phyloP scores from a whole-genome alignment of 73 alveolate genomes.

The Diophrys sp. region DNA sequence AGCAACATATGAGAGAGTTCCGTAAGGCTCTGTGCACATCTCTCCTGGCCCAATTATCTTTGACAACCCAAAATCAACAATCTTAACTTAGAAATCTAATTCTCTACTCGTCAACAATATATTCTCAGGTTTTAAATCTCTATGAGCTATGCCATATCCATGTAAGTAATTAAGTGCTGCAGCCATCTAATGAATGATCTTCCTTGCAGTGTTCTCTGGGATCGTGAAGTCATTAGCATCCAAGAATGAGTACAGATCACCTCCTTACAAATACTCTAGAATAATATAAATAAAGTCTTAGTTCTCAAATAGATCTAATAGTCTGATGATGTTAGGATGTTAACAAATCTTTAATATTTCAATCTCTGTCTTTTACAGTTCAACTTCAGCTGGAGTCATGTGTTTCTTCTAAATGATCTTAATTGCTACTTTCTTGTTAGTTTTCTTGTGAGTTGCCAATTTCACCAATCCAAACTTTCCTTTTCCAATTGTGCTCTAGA shows the following conservation, averaged over 20 bases:
- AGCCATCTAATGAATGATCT: slow-evolving; percentile 63
- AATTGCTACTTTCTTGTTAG: slow-evolving; percentile 79
- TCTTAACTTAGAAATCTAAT: slow-evolving; percentile 59
- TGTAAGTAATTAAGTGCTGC: slow-evolving; percentile 76
- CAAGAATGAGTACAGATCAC: slow-evolving; percentile 81
- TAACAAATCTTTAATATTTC: slow-evolving; percentile 68
- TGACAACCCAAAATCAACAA: slow-evolving; percentile 82
- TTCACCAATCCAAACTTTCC: slow-evolving; percentile 82
- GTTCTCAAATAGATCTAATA: slow-evolving; percentile 82
- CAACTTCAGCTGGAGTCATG: slow-evolving; percentile 54
- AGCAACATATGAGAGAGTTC: slow-evolving; percentile 66
- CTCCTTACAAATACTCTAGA: slow-evolving; percentile 81
- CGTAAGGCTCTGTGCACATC: slow-evolving; percentile 84
- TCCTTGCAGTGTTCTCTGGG: slow-evolving; percentile 68
- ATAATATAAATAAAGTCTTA: slow-evolving; percentile 68
- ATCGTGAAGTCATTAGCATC: slow-evolving; percentile 57
- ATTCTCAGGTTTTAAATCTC: slow-evolving; percentile 87
- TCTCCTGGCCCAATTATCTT: slow-evolving; percentile 88
- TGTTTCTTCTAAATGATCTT: slow-evolving; percentile 70
- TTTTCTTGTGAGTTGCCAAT: slow-evolving; percentile 54
- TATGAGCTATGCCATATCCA: slow-evolving; percentile 77
- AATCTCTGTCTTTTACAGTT: slow-evolving; percentile 70
- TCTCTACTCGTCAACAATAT: slow-evolving; percentile 63
- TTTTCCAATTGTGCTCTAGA: slow-evolving; percentile 57
- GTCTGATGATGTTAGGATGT: no score